Evolutionary conservation across 257 asterid genomes (phyloP), one percentile per base, ranked within the genome.

Genomic region (Solanum tacnaense): DNA sequence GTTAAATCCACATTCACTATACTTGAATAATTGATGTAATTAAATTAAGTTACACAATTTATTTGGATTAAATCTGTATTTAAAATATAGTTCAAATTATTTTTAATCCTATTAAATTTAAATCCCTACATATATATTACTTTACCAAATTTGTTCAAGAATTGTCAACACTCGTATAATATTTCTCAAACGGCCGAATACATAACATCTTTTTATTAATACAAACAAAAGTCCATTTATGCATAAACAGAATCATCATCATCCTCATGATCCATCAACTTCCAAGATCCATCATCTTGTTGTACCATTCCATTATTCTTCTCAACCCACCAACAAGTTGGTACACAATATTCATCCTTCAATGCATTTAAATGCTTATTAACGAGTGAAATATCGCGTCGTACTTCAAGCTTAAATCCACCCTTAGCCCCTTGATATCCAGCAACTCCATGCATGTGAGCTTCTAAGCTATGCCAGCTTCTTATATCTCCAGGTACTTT

Each of bases 231-330:
- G 39, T 31, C 39, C 78, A 71, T 31, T 16, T 71, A 32, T 31
- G 25, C 23, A 71, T 71, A 32, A 71, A 18, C 23, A 71, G 41
- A 16, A 86, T 68, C 38, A 86, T 44, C 70, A 16, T 70, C 88
- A 46, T 86, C 84, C 72, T 93, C 94, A 90, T 89, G 95, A 89
- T 95, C 98, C 90, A 49, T 84, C 88, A 95, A 88, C 44, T 90
- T 86, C 98, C 98, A 96, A 46, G 96, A 88, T 35, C 97, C 97
- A 93, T 94, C 98, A 1, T 82, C 91, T 71, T 89, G 90, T 87
- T 95, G 98, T 92, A 94, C 95, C 97, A 96, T 93, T 8, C 98
- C 98, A 60, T 92, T 94, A 38, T 96, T 90, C 91, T 91, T 91
- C 82, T 94, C 91, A 82, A 94, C 88, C 95, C 95, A 92, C 98